Conservation (phyloP, 2,329 filamentous ascomycete species). For the Trichoderma semiorbis region DNA sequence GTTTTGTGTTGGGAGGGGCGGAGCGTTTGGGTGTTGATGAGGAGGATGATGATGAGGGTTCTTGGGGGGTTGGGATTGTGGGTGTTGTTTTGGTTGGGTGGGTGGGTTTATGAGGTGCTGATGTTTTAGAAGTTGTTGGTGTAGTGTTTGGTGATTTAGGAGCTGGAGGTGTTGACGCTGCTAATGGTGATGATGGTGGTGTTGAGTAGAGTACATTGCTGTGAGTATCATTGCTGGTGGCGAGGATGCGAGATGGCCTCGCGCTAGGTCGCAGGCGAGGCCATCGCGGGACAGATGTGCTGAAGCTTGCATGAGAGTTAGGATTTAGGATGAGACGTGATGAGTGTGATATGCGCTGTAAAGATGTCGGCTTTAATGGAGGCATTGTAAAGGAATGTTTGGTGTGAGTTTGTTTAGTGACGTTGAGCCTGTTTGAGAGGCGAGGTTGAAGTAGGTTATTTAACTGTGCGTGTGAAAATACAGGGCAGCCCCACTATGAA, state of each 20-base stretch:
- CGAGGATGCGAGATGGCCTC: neutral
- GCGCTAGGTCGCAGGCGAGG: neutral
- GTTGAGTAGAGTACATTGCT: neutral
- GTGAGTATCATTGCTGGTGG: neutral
- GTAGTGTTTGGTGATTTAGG: neutral
- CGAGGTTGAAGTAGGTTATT: neutral
- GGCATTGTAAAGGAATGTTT: neutral
- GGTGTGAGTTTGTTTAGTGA: neutral
- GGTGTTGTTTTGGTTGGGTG: neutral
- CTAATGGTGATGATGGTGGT: neutral
- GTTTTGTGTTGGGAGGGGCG: slow-evolving; percentile 13
- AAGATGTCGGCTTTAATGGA: neutral
- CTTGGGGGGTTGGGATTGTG: neutral
- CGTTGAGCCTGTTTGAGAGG: neutral
- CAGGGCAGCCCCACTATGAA: neutral
- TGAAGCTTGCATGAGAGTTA: neutral
- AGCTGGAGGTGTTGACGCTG: neutral
- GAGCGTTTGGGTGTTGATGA: slow-evolving; percentile 1
- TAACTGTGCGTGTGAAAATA: neutral
- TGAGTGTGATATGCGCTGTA: neutral
- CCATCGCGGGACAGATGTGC: slow-evolving; percentile 5
- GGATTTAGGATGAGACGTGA: neutral
- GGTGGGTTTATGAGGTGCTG: neutral
- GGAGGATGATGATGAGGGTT: neutral
- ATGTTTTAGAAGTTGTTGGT: neutral